A percentile compares a stretch with the other conserved stretches of the same genome.
phyloP scores from a whole-genome alignment of 2,329 filamentous ascomycete species.

The Aureobasidium sp. region DNA sequence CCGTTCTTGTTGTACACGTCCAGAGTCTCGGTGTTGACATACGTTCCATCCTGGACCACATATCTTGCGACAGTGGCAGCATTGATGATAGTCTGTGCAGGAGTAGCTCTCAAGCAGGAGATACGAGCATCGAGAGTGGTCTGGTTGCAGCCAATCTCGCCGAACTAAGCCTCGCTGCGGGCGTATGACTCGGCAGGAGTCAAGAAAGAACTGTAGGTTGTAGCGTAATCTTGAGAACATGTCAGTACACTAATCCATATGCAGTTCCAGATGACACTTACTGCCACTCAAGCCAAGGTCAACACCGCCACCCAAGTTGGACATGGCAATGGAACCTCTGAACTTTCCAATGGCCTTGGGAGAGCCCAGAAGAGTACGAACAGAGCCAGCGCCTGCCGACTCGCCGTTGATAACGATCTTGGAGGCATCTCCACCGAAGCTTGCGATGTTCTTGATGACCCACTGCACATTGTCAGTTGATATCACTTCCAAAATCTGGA shows the following conservation, averaged over 20 bases:
- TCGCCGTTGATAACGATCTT: constrained; percentile 39
- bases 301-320: constrained; percentile 48
- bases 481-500: accelerated
- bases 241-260: background rate
- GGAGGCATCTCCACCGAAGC: constrained; percentile 40
- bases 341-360: constrained; percentile 39
- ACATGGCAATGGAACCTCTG: constrained; percentile 40
- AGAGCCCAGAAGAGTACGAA: constrained; percentile 45
- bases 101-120: constrained; percentile 43
- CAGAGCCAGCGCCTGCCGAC: constrained; percentile 47
- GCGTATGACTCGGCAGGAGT: constrained; percentile 45
- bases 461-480: constrained; percentile 23
- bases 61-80: constrained; percentile 39
- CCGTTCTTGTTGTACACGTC: constrained; percentile 34
- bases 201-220: constrained; percentile 50
- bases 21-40: constrained; percentile 43
- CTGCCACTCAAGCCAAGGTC: constrained; percentile 44
- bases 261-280: constrained; percentile 16
- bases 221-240: constrained; percentile 34
- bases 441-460: constrained; percentile 36
- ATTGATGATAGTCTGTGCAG: constrained; percentile 32
- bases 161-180: constrained; percentile 41
- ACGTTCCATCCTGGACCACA: constrained; percentile 50
- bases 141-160: constrained; percentile 43
- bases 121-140: constrained; percentile 39